phyloP scores from a whole-genome alignment of 192 early-diverging fungal species.

The Mortierella claussenii region DNA sequence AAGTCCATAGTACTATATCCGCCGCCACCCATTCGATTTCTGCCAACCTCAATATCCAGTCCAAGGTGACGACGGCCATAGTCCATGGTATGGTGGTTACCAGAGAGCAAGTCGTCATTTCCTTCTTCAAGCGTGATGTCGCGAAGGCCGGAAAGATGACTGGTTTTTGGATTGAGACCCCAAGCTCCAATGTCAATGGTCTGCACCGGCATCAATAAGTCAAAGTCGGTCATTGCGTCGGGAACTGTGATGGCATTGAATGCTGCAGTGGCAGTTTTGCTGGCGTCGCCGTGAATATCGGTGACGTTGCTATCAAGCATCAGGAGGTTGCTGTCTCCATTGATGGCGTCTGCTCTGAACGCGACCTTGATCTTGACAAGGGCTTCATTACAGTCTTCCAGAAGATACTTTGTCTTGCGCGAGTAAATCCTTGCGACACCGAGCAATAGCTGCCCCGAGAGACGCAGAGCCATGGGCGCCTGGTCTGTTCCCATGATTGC shows the following conservation, averaged over 20 bases:
- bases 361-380: conserved; percentile 95
- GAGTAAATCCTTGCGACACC: conserved; percentile 97
- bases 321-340: conserved; percentile 64
- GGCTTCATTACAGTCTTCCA: conserved; percentile 98
- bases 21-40: conserved; percentile 55
- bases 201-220: conserved; percentile 85
- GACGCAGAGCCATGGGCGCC: conserved; percentile 90
- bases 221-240: conserved; percentile 90
- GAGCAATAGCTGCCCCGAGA: conserved; percentile 95
- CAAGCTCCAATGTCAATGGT: conserved; percentile 40
- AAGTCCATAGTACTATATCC: conserved; percentile 51
- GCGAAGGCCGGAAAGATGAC: conserved; percentile 69
- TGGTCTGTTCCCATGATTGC: conserved; percentile 84
- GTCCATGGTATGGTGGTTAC: conserved; percentile 23
- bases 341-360: conserved; percentile 68
- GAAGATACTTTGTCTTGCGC: conserved; percentile 93
- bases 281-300: conserved; percentile 82
- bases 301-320: conserved; percentile 57
- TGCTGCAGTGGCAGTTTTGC: conserved; percentile 61
- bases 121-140: conserved; percentile 69
- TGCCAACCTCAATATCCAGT: conserved; percentile 51
- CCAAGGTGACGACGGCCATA: conserved; percentile 34
- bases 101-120: conserved; percentile 14
- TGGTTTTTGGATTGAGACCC: conserved; percentile 42
- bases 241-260: conserved; percentile 88